A percentile compares a stretch with the other conserved stretches of the same genome.
phyloP scores from a whole-genome alignment of 257 asterid genomes.

The Solanum megistacrolobum region DNA sequence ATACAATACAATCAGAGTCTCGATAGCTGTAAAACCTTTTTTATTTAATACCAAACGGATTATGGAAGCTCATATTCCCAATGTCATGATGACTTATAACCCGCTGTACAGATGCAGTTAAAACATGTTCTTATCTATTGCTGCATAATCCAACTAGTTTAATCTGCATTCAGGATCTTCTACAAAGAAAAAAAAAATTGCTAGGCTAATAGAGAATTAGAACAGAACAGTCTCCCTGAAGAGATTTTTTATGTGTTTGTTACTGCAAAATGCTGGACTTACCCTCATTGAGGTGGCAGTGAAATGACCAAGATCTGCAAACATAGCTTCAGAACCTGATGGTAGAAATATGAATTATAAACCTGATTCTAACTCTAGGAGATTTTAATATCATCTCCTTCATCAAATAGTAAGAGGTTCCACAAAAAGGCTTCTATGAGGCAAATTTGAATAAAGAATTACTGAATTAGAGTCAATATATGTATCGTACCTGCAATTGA shows the following conservation, averaged over 20 bases:
- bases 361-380: background rate
- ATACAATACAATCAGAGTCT: background rate
- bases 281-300: slow-evolving; percentile 69
- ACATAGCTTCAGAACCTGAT: slow-evolving; percentile 97
- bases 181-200: background rate
- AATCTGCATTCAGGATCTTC: background rate
- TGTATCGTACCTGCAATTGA: slow-evolving; percentile 56
- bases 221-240: background rate
- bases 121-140: background rate
- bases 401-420: background rate
- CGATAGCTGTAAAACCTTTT: background rate
- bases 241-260: background rate
- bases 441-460: background rate
- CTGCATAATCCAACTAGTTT: background rate
- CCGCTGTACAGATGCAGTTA: background rate
- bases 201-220: background rate
- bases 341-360: background rate
- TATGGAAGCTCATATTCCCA: background rate
- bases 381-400: background rate
- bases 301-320: slow-evolving; percentile 98
- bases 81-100: background rate
- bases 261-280: slow-evolving; percentile 13
- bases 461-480: background rate
- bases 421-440: background rate
- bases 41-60: background rate